These are phyloP conservation scores for Termitomyces sp. DNA, from an alignment of 768 basidiomycete species.

Conservation along the genomic window DNA sequence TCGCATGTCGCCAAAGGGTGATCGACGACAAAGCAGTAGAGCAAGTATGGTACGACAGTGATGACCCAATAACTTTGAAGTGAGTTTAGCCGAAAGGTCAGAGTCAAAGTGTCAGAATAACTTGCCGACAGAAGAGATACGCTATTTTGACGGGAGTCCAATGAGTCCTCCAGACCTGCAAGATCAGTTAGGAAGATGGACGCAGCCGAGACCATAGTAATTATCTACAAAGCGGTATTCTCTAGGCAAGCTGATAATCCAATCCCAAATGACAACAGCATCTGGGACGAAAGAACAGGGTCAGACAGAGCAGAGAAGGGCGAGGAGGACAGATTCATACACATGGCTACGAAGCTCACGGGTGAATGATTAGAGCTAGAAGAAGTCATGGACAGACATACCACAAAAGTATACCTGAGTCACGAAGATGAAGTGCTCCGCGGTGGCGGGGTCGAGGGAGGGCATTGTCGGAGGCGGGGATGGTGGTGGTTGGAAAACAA, in stretches of 20 bases:
- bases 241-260: constrained; percentile 73
- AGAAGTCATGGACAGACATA: constrained; percentile 38
- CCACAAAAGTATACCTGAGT: constrained; percentile 85
- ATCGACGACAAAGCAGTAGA: constrained; percentile 73
- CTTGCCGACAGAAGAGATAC: constrained; percentile 81
- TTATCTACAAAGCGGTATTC: constrained; percentile 71
- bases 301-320: constrained; percentile 25
- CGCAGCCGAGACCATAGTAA: constrained; percentile 15
- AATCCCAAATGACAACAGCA: constrained; percentile 82
- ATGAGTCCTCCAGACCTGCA: constrained; percentile 74
- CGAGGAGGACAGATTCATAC: constrained; percentile 36
- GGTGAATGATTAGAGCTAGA: constrained; percentile 24
- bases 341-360: constrained; percentile 57
- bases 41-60: constrained; percentile 70
- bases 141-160: constrained; percentile 85
- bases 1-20: constrained; percentile 63
- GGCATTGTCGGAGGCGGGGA: constrained; percentile 16
- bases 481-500: constrained; percentile 37
- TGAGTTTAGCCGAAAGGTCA: constrained; percentile 10
- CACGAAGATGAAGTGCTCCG: constrained; percentile 77
- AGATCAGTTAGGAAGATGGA: constrained; percentile 16
- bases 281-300: constrained; percentile 41
- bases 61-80: constrained; percentile 75
- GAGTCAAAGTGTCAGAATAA: constrained; percentile 18
- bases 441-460: constrained; percentile 38